Evolutionary conservation across 2,329 filamentous ascomycete genomes (phyloP), one percentile per base, ranked within the genome.

Genomic region (Aureobasidium sp.): DNA sequence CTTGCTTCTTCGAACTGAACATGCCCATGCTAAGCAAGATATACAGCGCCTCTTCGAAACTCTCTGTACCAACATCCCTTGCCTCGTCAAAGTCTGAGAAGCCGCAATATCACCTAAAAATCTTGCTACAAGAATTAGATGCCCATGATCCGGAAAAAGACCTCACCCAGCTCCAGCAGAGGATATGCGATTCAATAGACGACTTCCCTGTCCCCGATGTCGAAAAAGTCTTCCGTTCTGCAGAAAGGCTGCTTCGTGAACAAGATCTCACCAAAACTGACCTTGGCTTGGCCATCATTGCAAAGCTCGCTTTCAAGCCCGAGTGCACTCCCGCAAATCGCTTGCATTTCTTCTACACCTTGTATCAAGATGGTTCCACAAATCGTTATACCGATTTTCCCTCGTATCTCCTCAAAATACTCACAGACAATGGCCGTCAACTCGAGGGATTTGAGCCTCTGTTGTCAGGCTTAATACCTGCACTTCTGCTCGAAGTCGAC

Each of bases 371-470:
- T 47, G 60, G 50, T 2, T 17, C 50, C 27, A 48, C 60, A 13
- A 55, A 56, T 36, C 60, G 50, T 20, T 62, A 55, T 26, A 47
- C 37, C 13, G 36, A 53, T 12, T 57, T 52, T n/a, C 62, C 44
- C 20, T 59, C 62, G 10, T 47, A 59, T 26, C 46, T 63, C 12
- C 48, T 63, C 3, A 24, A 34, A 10, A 51, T 51, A 43, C 48
- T 63, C 5, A 63, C 55, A 13, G 62, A 59, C 47, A 48, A 47
- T 39, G 62, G 62, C 29, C 53, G 62, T 37, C 39, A 47, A 17
- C 27, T 63, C 32, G 62, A 63, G 47, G 62, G 62, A 1, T 63
- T 63, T 17, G 62, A 59, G 12, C 37, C 41, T 20, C 24, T 62
- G 15, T 15, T 55, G 17, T 10, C 60, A 17, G 29, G 29, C 13